Evolutionary conservation across 768 basidiomycete species (phyloP).

Genomic region (Phylloporus sp.): DNA sequence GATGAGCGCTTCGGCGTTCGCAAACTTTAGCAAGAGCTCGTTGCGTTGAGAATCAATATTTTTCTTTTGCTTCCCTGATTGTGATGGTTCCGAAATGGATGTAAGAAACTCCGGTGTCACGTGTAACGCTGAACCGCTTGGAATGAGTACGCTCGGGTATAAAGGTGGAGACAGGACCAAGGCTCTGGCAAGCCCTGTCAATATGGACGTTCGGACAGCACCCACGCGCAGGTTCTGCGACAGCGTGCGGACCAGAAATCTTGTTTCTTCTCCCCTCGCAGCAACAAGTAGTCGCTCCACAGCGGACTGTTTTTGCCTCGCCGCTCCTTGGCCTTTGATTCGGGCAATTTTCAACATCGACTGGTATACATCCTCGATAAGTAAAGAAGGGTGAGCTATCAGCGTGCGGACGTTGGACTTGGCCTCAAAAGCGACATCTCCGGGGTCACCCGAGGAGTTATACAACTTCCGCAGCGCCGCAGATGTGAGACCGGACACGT

Average conservation of each 20-base stretch:
- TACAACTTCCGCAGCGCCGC: constrained; percentile 60
- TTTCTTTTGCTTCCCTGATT: constrained; percentile 29
- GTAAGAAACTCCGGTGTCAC: constrained; percentile 21
- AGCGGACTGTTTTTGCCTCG: constrained; percentile 68
- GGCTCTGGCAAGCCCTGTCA: constrained; percentile 75
- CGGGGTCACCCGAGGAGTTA: constrained; percentile 73
- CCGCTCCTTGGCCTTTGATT: constrained; percentile 71
- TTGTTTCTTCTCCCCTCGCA: constrained; percentile 81
- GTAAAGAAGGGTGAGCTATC: constrained; percentile 63
- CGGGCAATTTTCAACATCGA: constrained; percentile 61
- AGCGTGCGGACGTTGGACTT: constrained; percentile 73
- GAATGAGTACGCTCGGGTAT: constrained; percentile 17
- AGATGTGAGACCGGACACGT: constrained; percentile 61
- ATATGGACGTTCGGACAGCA: constrained; percentile 77
- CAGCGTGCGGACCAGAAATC: constrained; percentile 74
- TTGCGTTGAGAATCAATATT: constrained; percentile 28
- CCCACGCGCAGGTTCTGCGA: constrained; percentile 79
- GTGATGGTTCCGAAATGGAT: constrained; percentile 12
- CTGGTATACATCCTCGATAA: constrained; percentile 60
- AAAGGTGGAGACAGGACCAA: constrained; percentile 55
- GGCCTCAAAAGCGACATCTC: constrained; percentile 84
- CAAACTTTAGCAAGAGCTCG: constrained; percentile 40
- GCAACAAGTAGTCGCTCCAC: constrained; percentile 80
- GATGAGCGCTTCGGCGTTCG: constrained; percentile 57
- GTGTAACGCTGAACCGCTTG: constrained; percentile 26